A percentile compares a stretch with the other conserved stretches of the same genome.
Conservation (phyloP, 2,329 filamentous ascomycete genomes). For the Fusarium sp. region DNA sequence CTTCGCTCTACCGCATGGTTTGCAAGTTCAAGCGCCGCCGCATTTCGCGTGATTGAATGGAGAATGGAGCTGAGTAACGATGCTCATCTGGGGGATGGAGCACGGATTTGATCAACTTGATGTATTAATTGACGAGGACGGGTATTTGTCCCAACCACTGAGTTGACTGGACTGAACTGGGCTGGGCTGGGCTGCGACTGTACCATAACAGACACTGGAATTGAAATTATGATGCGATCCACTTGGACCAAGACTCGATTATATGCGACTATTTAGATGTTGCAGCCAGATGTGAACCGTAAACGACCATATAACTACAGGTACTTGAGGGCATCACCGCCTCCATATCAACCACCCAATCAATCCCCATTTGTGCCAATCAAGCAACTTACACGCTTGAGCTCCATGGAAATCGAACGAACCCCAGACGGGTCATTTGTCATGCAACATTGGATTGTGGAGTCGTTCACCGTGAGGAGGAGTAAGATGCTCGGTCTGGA, state of each 20-base stretch:
- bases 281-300: background rate
- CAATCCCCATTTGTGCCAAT: background rate
- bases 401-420: constrained; percentile 35
- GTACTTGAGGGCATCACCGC: background rate
- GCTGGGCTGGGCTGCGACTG: background rate
- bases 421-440: constrained; percentile 46
- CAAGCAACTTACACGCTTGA: constrained; percentile 20
- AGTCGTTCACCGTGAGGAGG: constrained; percentile 13
- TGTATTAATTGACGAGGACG: constrained; percentile 10
- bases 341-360: background rate
- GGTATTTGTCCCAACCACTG: background rate
- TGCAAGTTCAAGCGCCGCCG: constrained; percentile 32
- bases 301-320: background rate
- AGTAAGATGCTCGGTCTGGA: constrained; percentile 18
- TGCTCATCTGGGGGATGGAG: background rate
- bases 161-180: background rate
- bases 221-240: background rate
- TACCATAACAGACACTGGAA: background rate
- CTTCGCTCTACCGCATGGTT: constrained; percentile 30
- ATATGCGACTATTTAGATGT: background rate
- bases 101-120: constrained; percentile 2
- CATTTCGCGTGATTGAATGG: constrained; percentile 6
- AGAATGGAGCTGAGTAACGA: background rate
- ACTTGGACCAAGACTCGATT: background rate
- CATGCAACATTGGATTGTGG: constrained; percentile 36